Percentiles rank a stretch among this genome's conserved stretches.
phyloP scores from a whole-genome alignment of 192 early-diverging fungal species.

The Phycomyces blakesleeanus region DNA sequence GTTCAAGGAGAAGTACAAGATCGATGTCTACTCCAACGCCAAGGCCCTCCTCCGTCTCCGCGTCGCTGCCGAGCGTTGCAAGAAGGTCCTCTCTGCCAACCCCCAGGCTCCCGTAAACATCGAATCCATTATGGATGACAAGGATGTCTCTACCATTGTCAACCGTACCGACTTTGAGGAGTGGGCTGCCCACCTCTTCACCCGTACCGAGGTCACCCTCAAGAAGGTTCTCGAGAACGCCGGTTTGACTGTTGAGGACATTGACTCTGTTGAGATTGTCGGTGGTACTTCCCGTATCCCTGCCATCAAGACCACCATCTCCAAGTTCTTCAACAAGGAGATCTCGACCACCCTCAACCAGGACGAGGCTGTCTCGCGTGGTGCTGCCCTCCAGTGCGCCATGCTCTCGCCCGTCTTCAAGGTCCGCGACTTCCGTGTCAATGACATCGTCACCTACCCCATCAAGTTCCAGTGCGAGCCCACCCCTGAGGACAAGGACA shows the following conservation, averaged over 20 bases:
- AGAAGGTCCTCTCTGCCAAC: slow-evolving; percentile 96
- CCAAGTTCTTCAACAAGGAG: slow-evolving; percentile 86
- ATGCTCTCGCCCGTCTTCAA: slow-evolving; percentile 96
- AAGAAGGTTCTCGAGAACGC: slow-evolving; percentile 73
- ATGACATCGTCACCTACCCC: slow-evolving; percentile 87
- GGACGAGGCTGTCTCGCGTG: slow-evolving; percentile 96
- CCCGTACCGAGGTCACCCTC: slow-evolving; percentile 69
- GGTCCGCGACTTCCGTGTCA: slow-evolving; percentile 92
- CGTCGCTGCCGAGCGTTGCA: slow-evolving; percentile 87
- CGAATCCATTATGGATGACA: slow-evolving; percentile 95
- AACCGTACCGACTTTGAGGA: slow-evolving; percentile 83
- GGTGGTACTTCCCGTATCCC: slow-evolving; percentile 95
- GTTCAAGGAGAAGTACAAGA: slow-evolving; percentile 94
- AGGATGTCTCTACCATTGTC: slow-evolving; percentile 85
- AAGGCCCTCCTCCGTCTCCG: slow-evolving; percentile 91
- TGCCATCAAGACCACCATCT: slow-evolving; percentile 84
- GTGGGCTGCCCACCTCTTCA: slow-evolving; percentile 68
- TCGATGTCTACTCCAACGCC: slow-evolving; percentile 82
- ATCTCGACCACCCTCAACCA: slow-evolving; percentile 93
- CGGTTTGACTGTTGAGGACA: slow-evolving; percentile 71
- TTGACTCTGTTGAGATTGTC: slow-evolving; percentile 92
- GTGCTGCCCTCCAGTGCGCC: slow-evolving; percentile 95
- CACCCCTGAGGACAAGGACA: slow-evolving; percentile 70
- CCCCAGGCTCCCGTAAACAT: slow-evolving; percentile 85
- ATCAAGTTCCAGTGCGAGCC: slow-evolving; percentile 88